Percentiles rank a stretch among this genome's conserved stretches.
Evolutionary conservation across 169 alveolate genomes (phyloP).

Genomic region (Plasmodium vivax): DNA sequence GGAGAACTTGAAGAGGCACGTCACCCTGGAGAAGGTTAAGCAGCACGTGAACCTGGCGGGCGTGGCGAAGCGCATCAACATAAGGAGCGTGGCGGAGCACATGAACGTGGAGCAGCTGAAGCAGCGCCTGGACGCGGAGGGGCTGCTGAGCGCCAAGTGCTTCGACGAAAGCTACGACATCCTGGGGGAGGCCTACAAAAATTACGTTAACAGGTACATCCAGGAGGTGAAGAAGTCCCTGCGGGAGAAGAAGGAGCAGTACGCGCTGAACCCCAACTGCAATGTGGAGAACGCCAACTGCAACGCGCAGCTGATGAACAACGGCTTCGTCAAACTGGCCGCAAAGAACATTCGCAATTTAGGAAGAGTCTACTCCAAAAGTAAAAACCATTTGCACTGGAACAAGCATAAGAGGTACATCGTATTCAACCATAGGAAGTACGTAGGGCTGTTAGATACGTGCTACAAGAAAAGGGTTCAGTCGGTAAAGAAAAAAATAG

Average conservation of each 20-base stretch:
- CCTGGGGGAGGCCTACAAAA: constrained; percentile 25
- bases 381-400: not conserved
- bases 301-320: not conserved
- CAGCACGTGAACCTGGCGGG: not conserved
- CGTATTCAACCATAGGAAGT: constrained; percentile 33
- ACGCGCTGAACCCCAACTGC: no score
- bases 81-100: not conserved
- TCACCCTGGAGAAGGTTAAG: not conserved
- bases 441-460: not conserved
- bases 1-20: not conserved
- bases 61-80: not conserved
- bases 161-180: constrained; percentile 26
- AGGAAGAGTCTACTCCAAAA: not conserved
- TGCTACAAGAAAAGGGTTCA: constrained; percentile 5
- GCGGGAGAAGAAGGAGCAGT: not conserved
- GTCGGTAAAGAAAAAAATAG: constrained; percentile 35
- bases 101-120: not conserved
- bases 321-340: not conserved
- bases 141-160: not conserved
- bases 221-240: not conserved
- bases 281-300: constrained; percentile 5
- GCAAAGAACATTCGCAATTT: not conserved
- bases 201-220: constrained; percentile 15
- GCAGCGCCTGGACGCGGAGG: not conserved
- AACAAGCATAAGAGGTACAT: constrained; percentile 12